Base-by-base conservation (phyloP, 345 rosid species). In the Sonneratia caseolaris region DNA sequence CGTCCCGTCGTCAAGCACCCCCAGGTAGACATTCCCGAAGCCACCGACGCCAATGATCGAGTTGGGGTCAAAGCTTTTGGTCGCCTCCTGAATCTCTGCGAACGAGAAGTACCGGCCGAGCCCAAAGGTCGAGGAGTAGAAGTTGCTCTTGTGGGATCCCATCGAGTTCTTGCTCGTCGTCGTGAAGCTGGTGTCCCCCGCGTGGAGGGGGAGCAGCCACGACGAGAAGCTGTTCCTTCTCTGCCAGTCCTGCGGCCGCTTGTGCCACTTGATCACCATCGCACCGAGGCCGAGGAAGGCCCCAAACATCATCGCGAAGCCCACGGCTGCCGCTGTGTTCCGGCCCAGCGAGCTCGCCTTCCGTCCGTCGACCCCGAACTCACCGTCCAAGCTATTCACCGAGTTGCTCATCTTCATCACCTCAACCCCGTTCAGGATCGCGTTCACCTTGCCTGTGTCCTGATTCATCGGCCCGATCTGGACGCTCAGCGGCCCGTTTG, bases 1-100 rank as follows among this genome's bases (percentile, higher is more conserved):
- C 5, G 79, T 77, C 18, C 80, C 78, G 19, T 81, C 84, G 27
- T 83, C 86, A 43, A 83, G 75, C 42, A 6, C 75, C 4, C 81
- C 82, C 10, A 83, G 48, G 61, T 83, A 83, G 62, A 83, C 86
- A 69, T 83, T 83, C 15, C 86, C 84, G 57, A 83, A 83, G 4
- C 86, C 86, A 14, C 86, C 86, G 48, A 81, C 82, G 2, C 86
- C 86, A 10, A 83, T 71, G 43, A 75, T 67, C 5, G 55, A 19
- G 21, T 65, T 64, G 12, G 78, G 36, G 37, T 75, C 74, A 32
- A 70, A 75, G 71, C 56, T 55, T 49, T 75, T 71, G 66, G 74
- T 75, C 1, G 78, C 78, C 37, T 75, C 74, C 40, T 75, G 70
- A 12, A 75, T 32, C 74, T 75, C 74, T 2, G 71, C 74, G 4